Conservation (phyloP, 192 early-diverging fungal species). For the Coemansia sp. region DNA sequence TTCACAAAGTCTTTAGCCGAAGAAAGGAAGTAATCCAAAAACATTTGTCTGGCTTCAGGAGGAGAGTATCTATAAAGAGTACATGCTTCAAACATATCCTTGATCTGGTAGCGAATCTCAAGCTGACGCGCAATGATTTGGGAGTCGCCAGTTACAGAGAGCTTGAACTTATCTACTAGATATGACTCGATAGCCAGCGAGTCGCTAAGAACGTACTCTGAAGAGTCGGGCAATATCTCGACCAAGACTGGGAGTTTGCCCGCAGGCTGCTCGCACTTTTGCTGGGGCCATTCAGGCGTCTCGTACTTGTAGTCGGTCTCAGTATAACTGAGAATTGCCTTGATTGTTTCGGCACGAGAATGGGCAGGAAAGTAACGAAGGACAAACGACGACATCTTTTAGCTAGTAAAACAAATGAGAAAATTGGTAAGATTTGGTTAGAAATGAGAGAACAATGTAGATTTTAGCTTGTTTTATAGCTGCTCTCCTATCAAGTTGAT, state of each 20-base stretch:
- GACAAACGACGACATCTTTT: not conserved
- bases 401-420: too few species aligned
- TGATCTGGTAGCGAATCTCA: slow-evolving; percentile 21
- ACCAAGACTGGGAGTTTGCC: slow-evolving; percentile 55
- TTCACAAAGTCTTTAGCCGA: not conserved
- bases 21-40: not conserved
- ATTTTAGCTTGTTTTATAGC: too few species aligned
- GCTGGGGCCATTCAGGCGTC: slow-evolving; percentile 41
- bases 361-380: slow-evolving; percentile 30
- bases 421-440: too few species aligned
- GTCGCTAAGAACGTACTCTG: slow-evolving; percentile 37
- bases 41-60: too few species aligned
- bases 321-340: slow-evolving; percentile 41
- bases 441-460: too few species aligned
- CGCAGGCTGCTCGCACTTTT: slow-evolving; percentile 44
- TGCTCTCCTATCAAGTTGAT: not conserved
- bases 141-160: slow-evolving; percentile 16
- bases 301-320: slow-evolving; percentile 29
- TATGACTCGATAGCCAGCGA: slow-evolving; percentile 52
- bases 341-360: slow-evolving; percentile 24
- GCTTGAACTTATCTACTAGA: slow-evolving; percentile 39
- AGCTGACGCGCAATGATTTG: slow-evolving; percentile 24
- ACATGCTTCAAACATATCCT: slow-evolving; percentile 10
- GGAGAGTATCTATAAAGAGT: too few species aligned
- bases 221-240: slow-evolving; percentile 27